These are phyloP conservation scores for Syzygium oleosum DNA, from an alignment of 345 rosid species.

Conservation along the genomic window DNA sequence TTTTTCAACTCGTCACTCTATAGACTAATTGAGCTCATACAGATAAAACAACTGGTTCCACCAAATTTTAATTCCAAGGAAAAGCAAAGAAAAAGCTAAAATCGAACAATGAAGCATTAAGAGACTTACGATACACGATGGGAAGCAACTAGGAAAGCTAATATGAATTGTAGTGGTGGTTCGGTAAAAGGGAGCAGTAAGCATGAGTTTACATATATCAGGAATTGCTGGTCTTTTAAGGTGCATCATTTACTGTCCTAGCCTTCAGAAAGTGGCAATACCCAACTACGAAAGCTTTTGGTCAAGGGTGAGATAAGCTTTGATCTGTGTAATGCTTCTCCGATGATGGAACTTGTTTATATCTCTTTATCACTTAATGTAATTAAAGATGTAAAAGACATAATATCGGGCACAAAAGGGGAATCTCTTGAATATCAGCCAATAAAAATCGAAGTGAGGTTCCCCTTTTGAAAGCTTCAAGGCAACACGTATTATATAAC, in stretches of 20 bases:
- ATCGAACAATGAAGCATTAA: background rate
- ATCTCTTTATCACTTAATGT: background rate
- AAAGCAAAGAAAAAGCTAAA: background rate
- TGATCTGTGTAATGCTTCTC: background rate
- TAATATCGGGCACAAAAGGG: background rate
- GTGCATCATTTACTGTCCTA: background rate
- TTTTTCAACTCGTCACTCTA: background rate
- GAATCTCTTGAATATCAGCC: background rate
- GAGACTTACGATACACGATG: background rate
- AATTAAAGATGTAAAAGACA: background rate
- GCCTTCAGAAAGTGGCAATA: background rate
- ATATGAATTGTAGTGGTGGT: background rate
- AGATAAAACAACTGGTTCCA: background rate
- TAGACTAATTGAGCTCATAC: background rate
- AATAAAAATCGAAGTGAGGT: background rate
- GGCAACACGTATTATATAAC: background rate
- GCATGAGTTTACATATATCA: background rate
- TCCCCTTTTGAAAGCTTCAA: background rate
- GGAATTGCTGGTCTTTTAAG: background rate
- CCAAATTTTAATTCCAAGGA: background rate
- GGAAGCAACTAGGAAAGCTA: background rate
- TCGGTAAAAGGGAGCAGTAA: background rate
- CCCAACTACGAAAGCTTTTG: background rate
- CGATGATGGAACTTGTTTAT: background rate
- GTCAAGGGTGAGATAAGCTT: background rate